phyloP scores from a whole-genome alignment of 129 eudicot species.

The Smallanthus sonchifolius region DNA sequence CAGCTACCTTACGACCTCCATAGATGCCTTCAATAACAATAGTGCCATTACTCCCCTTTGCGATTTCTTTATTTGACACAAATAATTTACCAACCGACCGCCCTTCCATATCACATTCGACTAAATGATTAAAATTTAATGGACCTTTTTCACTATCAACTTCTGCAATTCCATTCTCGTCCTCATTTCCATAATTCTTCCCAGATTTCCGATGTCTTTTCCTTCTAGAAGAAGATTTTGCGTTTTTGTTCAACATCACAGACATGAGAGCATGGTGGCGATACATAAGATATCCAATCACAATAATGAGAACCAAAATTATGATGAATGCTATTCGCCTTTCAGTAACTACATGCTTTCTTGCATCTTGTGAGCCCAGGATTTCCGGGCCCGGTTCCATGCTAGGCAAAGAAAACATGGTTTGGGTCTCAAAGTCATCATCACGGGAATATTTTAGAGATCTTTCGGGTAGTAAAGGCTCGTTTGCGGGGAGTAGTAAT shows the following conservation, averaged over 20 bases:
- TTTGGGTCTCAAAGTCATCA: slow-evolving; percentile 24
- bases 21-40: slow-evolving; percentile 85
- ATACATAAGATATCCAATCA: slow-evolving; percentile 35
- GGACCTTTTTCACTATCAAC: slow-evolving; percentile 34
- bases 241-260: slow-evolving; percentile 23
- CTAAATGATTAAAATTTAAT: slow-evolving; percentile 43
- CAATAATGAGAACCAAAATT: slow-evolving; percentile 21
- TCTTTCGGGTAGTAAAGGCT: slow-evolving; percentile 36
- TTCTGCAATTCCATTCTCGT: slow-evolving; percentile 18
- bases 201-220: slow-evolving; percentile 57
- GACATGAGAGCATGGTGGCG: slow-evolving; percentile 18
- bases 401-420: slow-evolving; percentile 24
- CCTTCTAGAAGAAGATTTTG: slow-evolving; percentile 46
- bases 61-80: slow-evolving; percentile 74
- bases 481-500: slow-evolving; percentile 33
- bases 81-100: slow-evolving; percentile 75
- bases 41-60: slow-evolving; percentile 97
- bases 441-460: slow-evolving; percentile 19
- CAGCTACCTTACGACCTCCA: slow-evolving; percentile 93
- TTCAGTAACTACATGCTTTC: slow-evolving; percentile 23
- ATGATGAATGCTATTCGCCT: slow-evolving; percentile 21
- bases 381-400: slow-evolving; percentile 9
- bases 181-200: slow-evolving; percentile 40
- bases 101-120: slow-evolving; percentile 38
- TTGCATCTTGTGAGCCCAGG: slow-evolving; percentile 20